Percentiles rank a stretch among this genome's conserved stretches.
Evolutionary conservation across 2,329 filamentous ascomycete species (phyloP).

Genomic region (Hypoxylon sp.): DNA sequence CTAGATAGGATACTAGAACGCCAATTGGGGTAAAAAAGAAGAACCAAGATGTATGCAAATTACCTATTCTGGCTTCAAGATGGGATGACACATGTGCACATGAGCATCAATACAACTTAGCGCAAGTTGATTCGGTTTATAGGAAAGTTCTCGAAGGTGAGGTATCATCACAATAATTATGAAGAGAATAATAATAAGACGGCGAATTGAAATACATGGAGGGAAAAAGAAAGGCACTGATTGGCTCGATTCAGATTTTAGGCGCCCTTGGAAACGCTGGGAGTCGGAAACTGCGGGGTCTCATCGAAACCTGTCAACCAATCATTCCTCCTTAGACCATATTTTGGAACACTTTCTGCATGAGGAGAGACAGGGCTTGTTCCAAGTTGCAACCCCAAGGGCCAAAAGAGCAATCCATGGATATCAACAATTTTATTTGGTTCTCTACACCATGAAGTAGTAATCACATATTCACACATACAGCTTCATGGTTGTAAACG

Average conservation of each 20-base stretch:
- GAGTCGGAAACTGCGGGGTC: slow-evolving; percentile 53
- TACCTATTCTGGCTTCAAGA: slow-evolving; percentile 35
- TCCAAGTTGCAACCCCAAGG: slow-evolving; percentile 49
- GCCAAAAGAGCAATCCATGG: slow-evolving; percentile 44
- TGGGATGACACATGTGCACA: slow-evolving; percentile 34
- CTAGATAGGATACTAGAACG: slow-evolving; percentile 28
- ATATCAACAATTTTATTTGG: slow-evolving; percentile 24
- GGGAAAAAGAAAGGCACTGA: slow-evolving; percentile 21
- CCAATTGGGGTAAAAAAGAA: slow-evolving; percentile 43
- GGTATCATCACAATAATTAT: slow-evolving; percentile 9
- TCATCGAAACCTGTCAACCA: slow-evolving; percentile 54
- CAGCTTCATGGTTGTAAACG: slow-evolving; percentile 14
- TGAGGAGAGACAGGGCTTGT: slow-evolving; percentile 53
- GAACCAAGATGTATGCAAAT: slow-evolving; percentile 30
- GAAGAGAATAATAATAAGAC: slow-evolving; percentile 18
- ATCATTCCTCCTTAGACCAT: slow-evolving; percentile 54
- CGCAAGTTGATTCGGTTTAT: slow-evolving; percentile 16
- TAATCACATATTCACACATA: slow-evolving; percentile 25
- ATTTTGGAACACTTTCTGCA: slow-evolving; percentile 61
- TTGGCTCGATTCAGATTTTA: slow-evolving; percentile 51
- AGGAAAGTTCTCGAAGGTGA: slow-evolving; percentile 41
- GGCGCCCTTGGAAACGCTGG: slow-evolving; percentile 61
- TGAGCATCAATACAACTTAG: slow-evolving; percentile 21
- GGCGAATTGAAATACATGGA: slow-evolving; percentile 16
- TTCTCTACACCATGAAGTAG: slow-evolving; percentile 25